These are phyloP conservation scores for Kwoniella newhampshirensis DNA, from an alignment of 768 basidiomycete species.

Conservation along the genomic window DNA sequence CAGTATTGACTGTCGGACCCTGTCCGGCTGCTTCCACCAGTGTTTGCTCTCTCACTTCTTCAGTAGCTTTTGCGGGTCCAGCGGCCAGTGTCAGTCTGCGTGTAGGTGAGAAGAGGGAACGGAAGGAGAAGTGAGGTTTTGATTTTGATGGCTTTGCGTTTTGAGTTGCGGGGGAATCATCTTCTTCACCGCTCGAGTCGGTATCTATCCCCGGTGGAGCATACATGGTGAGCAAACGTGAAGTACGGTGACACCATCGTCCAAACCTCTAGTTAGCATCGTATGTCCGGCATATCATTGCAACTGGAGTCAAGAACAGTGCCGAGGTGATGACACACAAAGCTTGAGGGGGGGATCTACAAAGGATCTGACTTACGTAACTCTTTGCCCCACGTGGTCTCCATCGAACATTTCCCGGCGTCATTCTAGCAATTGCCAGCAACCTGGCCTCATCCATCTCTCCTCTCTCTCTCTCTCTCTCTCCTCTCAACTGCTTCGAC, in stretches of 20 bases:
- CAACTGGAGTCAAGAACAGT: background rate
- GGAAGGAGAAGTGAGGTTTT: background rate
- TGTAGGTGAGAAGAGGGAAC: background rate
- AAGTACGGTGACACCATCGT: too few relatives aligned
- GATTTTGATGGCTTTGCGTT: background rate
- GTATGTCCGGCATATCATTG: background rate
- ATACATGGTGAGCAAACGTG: too few relatives aligned
- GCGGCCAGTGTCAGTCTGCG: too few relatives aligned
- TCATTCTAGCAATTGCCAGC: constrained; percentile 2
- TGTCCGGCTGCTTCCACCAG: background rate
- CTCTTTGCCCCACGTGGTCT: background rate
- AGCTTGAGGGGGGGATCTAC: background rate
- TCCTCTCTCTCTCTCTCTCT: background rate
- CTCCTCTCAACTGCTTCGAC: too few relatives aligned
- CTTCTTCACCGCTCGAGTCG: background rate
- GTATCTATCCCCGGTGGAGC: background rate
- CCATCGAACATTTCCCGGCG: background rate
- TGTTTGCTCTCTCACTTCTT: too few relatives aligned
- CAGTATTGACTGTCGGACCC: background rate
- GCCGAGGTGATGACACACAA: background rate
- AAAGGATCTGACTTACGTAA: background rate
- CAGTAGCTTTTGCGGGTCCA: too few relatives aligned
- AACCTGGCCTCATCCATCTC: background rate
- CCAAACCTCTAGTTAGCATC: too few relatives aligned
- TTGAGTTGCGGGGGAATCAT: background rate